Base-by-base conservation (phyloP, 805 yeast species). In the Groenewaldozyma salmanticensis region DNA sequence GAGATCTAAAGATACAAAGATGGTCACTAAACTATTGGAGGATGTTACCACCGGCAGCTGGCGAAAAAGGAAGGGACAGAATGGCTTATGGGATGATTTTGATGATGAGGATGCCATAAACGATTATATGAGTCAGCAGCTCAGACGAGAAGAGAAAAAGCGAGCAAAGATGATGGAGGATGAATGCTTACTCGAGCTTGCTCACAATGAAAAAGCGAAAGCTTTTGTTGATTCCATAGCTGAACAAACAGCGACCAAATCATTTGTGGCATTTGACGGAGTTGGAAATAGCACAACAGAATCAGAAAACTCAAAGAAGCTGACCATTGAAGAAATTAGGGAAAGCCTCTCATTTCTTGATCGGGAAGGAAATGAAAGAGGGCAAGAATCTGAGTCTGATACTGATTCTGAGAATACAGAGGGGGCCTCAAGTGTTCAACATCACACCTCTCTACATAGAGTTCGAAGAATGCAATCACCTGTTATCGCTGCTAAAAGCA, bases 31-130 rank as follows among this genome's bases (percentile, higher is more conserved):
- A 31, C 43, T 53, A 18, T 40, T 51, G 45, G 52, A 52, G 5
- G 53, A 51, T 38, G 55, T 53, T 15, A 38, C 52, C 2, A 51
- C 45, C 19, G 57, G 57, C 11, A 52, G 52, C 7, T 47, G 51
- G 51, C 33, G 53, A 27, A 45, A 44, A 33, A 37, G 53, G 15
- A 33, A 39, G 22, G 38, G 32, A 4, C 47, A 31, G 4, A 46
- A 42, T 11, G 39, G 35, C 19, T 7, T 37, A 9, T 33, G 35
- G 15, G 53, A 46, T 32, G 50, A 44, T 22, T 37, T 48, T 13
- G 19, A 18, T 20, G 46, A 44, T 31, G 43, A 40, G 22, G 49
- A 48, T 16, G 47, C 42, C 13, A 44, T 42, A 21, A 42, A 44
- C n/a, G 45, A 48, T 17, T 44, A 45, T 34, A 27, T 33, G 19